These are phyloP conservation scores for Lantana camara DNA, from an alignment of 257 asterid species.

Conservation along the genomic window DNA sequence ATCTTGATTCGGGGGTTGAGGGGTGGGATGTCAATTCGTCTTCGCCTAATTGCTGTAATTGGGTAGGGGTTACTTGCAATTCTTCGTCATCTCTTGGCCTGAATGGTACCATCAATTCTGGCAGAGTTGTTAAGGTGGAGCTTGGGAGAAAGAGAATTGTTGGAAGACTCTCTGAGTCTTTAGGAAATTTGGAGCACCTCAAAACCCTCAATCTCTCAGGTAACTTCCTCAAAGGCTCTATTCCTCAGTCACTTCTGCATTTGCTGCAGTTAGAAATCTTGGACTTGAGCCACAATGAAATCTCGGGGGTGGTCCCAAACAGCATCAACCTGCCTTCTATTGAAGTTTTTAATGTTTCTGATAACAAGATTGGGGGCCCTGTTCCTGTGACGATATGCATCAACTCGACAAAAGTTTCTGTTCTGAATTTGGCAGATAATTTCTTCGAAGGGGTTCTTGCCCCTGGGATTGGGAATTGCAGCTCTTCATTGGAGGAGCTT, in stretches of 20 bases:
- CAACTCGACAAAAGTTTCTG: slow-evolving; percentile 53
- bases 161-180: slow-evolving; percentile 53
- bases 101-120: slow-evolving; percentile 30
- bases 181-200: slow-evolving; percentile 65
- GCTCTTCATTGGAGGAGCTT: slow-evolving; percentile 49
- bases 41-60: slow-evolving; percentile 59
- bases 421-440: slow-evolving; percentile 48
- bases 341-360: slow-evolving; percentile 50
- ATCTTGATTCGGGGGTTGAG: slow-evolving; percentile 41
- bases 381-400: slow-evolving; percentile 64
- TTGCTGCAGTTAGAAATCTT: slow-evolving; percentile 53
- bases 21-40: slow-evolving; percentile 54
- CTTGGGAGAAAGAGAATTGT: slow-evolving; percentile 41
- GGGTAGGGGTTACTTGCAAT: slow-evolving; percentile 65
- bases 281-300: slow-evolving; percentile 59
- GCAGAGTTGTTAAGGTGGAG: slow-evolving; percentile 63
- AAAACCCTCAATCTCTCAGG: slow-evolving; percentile 65
- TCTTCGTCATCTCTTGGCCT: no score
- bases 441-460: slow-evolving; percentile 47
- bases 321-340: slow-evolving; percentile 56
- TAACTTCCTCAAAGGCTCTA: slow-evolving; percentile 53
- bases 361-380: slow-evolving; percentile 50
- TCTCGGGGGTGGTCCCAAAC: slow-evolving; percentile 50
- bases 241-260: slow-evolving; percentile 57
- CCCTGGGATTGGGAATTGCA: slow-evolving; percentile 53